Conservation (phyloP, 805 yeast species). For the Saccharomyces mikatae region DNA sequence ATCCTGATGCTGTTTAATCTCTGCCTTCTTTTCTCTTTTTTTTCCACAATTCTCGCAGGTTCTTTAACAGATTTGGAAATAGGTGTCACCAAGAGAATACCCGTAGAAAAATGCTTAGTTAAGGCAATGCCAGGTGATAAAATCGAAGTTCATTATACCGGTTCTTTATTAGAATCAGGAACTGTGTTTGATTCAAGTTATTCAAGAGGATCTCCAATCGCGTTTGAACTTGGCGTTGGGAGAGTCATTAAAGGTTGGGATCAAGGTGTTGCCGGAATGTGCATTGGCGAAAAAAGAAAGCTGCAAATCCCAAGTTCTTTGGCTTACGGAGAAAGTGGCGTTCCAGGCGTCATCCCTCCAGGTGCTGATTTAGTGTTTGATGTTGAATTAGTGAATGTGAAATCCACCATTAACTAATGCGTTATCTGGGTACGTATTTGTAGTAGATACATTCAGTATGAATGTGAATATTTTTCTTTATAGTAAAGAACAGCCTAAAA, state of each 20-base stretch:
- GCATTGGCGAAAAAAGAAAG: conserved; percentile 79
- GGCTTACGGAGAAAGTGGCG: conserved; percentile 71
- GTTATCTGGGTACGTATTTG: not conserved
- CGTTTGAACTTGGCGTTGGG: conserved; percentile 67
- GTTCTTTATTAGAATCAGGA: conserved; percentile 53
- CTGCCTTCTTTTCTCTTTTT: not conserved
- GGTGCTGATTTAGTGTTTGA: conserved; percentile 52
- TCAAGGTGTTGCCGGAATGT: conserved; percentile 72
- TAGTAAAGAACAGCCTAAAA: no score
- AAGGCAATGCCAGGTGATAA: conserved; percentile 58
- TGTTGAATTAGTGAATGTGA: conserved; percentile 21
- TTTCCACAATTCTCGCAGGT: conserved; percentile 15
- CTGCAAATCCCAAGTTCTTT: conserved; percentile 70
- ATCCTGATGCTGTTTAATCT: not conserved
- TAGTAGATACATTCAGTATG: not conserved
- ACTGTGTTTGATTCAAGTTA: conserved; percentile 68
- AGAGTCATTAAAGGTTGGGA: conserved; percentile 90
- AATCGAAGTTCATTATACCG: conserved; percentile 73
- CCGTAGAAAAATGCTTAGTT: conserved; percentile 45
- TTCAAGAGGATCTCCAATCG: conserved; percentile 55
- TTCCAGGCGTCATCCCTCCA: conserved; percentile 73
- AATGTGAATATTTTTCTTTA: not conserved
- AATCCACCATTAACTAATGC: not conserved
- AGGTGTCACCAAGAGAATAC: conserved; percentile 42
- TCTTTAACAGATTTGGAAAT: conserved; percentile 23